Percentiles rank a stretch among this genome's conserved stretches.
phyloP scores from a whole-genome alignment of 176 grass and related monocot genomes.

The Aechmea fasciata region DNA sequence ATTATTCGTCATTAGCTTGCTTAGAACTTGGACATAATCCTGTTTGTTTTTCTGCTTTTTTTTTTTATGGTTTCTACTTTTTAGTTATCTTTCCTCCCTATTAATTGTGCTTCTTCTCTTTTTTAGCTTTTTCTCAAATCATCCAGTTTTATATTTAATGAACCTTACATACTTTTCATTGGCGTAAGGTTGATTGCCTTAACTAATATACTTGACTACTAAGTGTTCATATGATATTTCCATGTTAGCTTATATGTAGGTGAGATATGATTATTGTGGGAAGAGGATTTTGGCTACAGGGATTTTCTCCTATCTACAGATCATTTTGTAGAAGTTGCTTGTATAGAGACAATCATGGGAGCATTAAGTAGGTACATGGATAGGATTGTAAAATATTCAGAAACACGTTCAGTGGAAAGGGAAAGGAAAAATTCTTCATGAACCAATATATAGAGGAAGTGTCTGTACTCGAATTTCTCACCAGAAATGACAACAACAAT shows the following conservation, averaged over 20 bases:
- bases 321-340: background rate
- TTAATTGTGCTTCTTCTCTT: too few species aligned
- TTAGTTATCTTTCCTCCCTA: too few species aligned
- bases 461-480: background rate
- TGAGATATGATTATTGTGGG: background rate
- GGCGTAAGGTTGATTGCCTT: background rate
- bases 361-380: background rate
- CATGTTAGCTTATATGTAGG: background rate
- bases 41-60: too few species aligned
- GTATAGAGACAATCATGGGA: background rate
- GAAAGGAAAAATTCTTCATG: slow-evolving; percentile 1
- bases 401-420: background rate
- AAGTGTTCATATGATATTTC: background rate
- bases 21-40: too few species aligned
- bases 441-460: background rate
- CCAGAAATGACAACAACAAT: background rate
- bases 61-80: too few species aligned
- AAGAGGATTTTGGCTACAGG: background rate
- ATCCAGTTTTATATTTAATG: too few species aligned
- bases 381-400: background rate
- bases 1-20: too few species aligned
- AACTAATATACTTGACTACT: background rate
- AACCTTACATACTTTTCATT: background rate
- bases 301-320: background rate
- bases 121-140: too few species aligned